phyloP scores from a whole-genome alignment of 306 rosid species.

The Cyclanthera cordifolia region DNA sequence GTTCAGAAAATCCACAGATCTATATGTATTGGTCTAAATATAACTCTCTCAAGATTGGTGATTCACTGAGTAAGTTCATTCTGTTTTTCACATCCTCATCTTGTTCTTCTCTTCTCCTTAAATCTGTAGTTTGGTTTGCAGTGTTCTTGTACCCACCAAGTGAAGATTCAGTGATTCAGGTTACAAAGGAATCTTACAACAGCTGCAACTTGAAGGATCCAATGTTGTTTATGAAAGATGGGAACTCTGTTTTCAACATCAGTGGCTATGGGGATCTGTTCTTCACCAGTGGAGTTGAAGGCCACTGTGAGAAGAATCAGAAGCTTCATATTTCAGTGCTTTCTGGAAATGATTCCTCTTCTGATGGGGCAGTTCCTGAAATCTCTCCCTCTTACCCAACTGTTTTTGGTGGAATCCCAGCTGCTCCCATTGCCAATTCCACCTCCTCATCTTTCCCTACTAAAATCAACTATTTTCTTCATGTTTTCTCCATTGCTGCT shows the following conservation, averaged over 20 bases:
- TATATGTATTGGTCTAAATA: slow-evolving; percentile 66
- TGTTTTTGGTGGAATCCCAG: slow-evolving; percentile 68
- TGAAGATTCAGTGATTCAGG: slow-evolving; percentile 88
- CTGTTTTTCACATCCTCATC: neutral
- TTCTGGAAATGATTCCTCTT: slow-evolving; percentile 26
- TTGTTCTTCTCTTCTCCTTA: neutral
- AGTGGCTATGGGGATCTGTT: slow-evolving; percentile 49
- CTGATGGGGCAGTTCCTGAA: slow-evolving; percentile 41
- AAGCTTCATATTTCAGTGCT: slow-evolving; percentile 49
- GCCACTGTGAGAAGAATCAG: slow-evolving; percentile 62
- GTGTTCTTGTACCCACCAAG: slow-evolving; percentile 94
- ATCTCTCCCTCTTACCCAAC: slow-evolving; percentile 65
- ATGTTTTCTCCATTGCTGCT: neutral
- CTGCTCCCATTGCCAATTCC: slow-evolving; percentile 21
- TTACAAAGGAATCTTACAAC: slow-evolving; percentile 41
- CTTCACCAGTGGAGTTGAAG: slow-evolving; percentile 65
- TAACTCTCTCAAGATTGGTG: slow-evolving; percentile 56
- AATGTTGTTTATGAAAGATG: slow-evolving; percentile 57
- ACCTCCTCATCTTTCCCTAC: slow-evolving; percentile 38
- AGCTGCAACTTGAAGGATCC: slow-evolving; percentile 72
- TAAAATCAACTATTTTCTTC: slow-evolving; percentile 10
- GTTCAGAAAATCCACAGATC: slow-evolving; percentile 48
- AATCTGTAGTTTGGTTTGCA: slow-evolving; percentile 11
- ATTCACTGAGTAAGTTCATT: slow-evolving; percentile 65
- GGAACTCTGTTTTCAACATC: slow-evolving; percentile 76